Evolutionary conservation across 805 yeast species (phyloP).

Genomic region (Hanseniaspora meyeri): DNA sequence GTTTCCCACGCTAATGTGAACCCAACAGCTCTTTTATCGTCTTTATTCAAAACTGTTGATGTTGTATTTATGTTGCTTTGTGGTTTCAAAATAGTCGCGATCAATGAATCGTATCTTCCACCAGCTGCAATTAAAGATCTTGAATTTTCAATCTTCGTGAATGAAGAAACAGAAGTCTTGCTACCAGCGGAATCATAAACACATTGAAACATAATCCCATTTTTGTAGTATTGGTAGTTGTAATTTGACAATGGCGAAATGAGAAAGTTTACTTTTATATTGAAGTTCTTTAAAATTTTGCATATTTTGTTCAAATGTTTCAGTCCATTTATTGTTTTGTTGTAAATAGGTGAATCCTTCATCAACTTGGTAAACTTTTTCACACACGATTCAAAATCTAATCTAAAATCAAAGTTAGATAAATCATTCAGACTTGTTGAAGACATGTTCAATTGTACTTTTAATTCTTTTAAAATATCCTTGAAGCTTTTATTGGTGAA

Average conservation of each 20-base stretch:
- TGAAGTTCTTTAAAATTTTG: conserved; percentile 42
- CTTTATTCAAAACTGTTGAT: conserved; percentile 4
- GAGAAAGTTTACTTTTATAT: conserved; percentile 43
- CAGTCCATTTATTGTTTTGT: conserved; percentile 51
- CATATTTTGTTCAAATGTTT: conserved; percentile 50
- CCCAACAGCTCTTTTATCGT: conserved; percentile 61
- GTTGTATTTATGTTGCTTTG: conserved; percentile 25
- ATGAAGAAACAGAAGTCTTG: background rate
- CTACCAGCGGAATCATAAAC: conserved; percentile 36
- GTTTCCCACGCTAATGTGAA: conserved; percentile 70
- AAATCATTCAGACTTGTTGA: conserved; percentile 74
- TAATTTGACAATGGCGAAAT: conserved; percentile 77
- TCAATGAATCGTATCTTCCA: conserved; percentile 76
- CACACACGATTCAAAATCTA: conserved; percentile 54
- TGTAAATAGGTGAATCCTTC: conserved; percentile 57
- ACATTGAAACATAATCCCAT: conserved; percentile 82
- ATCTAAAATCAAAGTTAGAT: conserved; percentile 63
- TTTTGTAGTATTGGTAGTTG: conserved; percentile 63
- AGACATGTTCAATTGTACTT: conserved; percentile 59
- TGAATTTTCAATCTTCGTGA: conserved; percentile 23
- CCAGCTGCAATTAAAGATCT: conserved; percentile 67
- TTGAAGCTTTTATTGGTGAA: conserved; percentile 46
- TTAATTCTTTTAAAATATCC: conserved; percentile 44
- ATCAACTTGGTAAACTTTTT: conserved; percentile 53
- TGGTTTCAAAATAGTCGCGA: conserved; percentile 53